Evolutionary conservation across 257 asterid genomes (phyloP), one percentile per base, ranked within the genome.

Genomic region (Lithospermum erythrorhizon): DNA sequence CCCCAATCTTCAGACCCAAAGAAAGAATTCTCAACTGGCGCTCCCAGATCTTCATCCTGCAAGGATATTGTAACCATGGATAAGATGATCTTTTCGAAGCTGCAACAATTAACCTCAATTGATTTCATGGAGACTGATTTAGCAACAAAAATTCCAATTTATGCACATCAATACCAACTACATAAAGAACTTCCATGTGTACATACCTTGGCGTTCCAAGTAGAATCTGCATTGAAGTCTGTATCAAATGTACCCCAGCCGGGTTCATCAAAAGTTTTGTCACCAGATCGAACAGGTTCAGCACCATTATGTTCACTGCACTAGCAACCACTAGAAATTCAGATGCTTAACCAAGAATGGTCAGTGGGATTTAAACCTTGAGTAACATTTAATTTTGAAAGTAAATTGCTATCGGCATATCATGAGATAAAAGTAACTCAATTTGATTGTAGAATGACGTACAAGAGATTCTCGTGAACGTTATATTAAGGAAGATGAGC

Each of bases 191-290:
- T 61, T 57, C 11, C 9, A 30, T 61, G 56, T 71, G 56, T 75
- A 84, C 95, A 94, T 87, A 84, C 95, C 95, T 87, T 82, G 18
- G 75, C 77, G 79, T 90, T 87, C 86, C 83, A 82, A 20, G 73
- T 75, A 13, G 87, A 75, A 70, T 79, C 95, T 23, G 86, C 70
- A 65, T 90, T 95, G 64, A 71, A 86, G 73, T 73, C 77, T 55
- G 79, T 62, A 75, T 87, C 96, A 71, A 83, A 80, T 57, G 82
- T 66, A 65, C 89, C 96, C 95, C 94, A 85, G 61, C 73, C 72
- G 14, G 89, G 83, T 65, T 85, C 95, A 67, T 82, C 91, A 73
- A 78, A 83, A 55, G 80, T 76, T 77, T 66, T 75, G 59, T 78
- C 75, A 57, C 70, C 68, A 65, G 78, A 72, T 37, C 59, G 59